Evolutionary conservation across 2,329 filamentous ascomycete genomes (phyloP), one percentile per base, ranked within the genome.

Genomic region (Akanthomyces lecanii): DNA sequence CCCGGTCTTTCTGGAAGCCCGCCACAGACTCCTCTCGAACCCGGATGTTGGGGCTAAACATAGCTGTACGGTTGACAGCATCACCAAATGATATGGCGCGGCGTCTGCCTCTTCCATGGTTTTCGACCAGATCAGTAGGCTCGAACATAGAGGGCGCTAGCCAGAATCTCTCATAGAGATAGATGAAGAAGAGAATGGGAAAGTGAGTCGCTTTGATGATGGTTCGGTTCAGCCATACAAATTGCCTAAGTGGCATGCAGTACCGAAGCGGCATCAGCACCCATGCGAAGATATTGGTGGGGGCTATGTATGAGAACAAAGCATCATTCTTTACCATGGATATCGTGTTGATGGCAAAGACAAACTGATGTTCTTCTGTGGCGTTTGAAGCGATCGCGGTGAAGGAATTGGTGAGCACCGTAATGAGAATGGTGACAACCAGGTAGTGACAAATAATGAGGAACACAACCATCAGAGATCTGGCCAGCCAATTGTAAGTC

Each of bases 271-370:
- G 94, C 70, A 92, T 92, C 33, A 97, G 79, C 0, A 94, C 72
- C 94, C 93, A 98, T 1, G 91, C 93, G 66, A 97, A 84, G 36
- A 97, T 89, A 72, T 98, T 98, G 16, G 90, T 89, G 0, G 94
- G 94, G 1, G 94, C 90, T 65, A 97, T 85, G 72, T 97, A 97
- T 4, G 92, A 96, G 79, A 98, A 98, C 0, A 97, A 80, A 0
- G 92, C 90, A 73, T 98, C 94, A n/a, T 95, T 97, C 75, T 97
- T 98, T 67, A 97, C 94, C 91, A 97, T 96, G 5, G 92, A 96
- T 56, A 97, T 96, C 5, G 94, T 96, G 72, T 97, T 98, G 74
- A 98, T 92, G 0, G 94, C 94, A 71, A 98, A 97, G 2, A 97
- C 77, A 72, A 97, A 97, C 80, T 88, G 86, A 66, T 97, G 93